Conservation (phyloP, 495 filamentous ascomycete genomes). For the Aspergillus haitiensis region DNA sequence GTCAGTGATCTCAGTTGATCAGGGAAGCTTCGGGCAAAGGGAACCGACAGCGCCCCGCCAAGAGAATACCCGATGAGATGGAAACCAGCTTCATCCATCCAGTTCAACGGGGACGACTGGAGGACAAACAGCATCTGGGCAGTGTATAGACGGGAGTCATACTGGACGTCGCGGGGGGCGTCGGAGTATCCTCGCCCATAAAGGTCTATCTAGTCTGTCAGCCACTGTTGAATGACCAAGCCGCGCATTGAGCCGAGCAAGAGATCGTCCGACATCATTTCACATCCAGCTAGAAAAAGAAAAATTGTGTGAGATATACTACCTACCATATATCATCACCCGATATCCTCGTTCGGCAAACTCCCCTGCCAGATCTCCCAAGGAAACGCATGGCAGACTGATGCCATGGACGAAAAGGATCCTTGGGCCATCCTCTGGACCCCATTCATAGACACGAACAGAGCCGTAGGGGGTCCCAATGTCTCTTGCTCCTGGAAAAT, state of each 20-base stretch:
- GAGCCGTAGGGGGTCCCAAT: conserved; percentile 1
- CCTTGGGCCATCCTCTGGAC: conserved; percentile 4
- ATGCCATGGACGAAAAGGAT: conserved; percentile 7
- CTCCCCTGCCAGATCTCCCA: conserved; percentile 10
- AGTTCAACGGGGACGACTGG: conserved; percentile 1
- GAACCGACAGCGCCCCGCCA: conserved; percentile 1
- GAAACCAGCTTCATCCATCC: conserved; percentile 1
- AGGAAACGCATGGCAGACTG: background rate
- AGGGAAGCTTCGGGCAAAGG: background rate
- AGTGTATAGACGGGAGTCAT: conserved; percentile 9
- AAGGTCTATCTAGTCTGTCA: conserved; percentile 2
- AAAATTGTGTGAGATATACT: background rate
- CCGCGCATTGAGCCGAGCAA: too few species aligned
- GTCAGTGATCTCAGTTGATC: background rate
- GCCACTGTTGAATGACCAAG: background rate
- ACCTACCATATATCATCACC: conserved; percentile 10
- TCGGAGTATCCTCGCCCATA: conserved; percentile 13
- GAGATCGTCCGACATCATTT: too few species aligned
- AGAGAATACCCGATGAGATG: conserved; percentile 8
- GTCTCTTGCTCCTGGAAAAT: conserved; percentile 1
- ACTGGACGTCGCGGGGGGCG: background rate
- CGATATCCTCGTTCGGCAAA: conserved; percentile 1
- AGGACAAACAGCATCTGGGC: conserved; percentile 10
- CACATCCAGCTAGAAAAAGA: background rate
- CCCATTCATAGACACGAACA: conserved; percentile 10